These are phyloP conservation scores for Lablab purpureus DNA, from an alignment of 306 rosid genomes.

Conservation along the genomic window DNA sequence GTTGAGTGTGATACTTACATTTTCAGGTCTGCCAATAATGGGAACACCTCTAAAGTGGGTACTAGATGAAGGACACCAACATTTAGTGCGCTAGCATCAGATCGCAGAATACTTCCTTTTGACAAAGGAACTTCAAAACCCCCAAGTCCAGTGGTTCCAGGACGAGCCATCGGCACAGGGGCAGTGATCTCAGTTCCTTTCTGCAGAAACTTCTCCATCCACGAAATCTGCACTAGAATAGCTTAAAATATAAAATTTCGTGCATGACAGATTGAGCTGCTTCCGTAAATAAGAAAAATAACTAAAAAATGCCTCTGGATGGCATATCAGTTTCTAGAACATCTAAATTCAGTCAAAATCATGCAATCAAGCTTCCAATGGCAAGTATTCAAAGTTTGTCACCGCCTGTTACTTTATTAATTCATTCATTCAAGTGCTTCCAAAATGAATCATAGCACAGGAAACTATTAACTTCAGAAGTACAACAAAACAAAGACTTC, in stretches of 20 bases:
- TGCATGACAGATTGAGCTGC: conserved; percentile 3
- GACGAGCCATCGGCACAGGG: conserved; percentile 85
- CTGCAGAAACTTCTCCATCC: conserved; percentile 91
- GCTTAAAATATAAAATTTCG: not conserved
- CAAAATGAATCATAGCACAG: conserved; percentile 10
- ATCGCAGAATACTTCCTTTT: conserved; percentile 74
- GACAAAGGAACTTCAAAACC: conserved; percentile 90
- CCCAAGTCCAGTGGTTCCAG: conserved; percentile 91
- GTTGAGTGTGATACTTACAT: conserved; percentile 54
- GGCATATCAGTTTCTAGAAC: conserved; percentile 21
- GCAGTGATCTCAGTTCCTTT: conserved; percentile 88
- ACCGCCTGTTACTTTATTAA: conserved; percentile 1
- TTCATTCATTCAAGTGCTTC: conserved; percentile 31
- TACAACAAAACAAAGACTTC: not conserved
- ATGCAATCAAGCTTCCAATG: conserved; percentile 4
- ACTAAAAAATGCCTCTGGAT: not conserved
- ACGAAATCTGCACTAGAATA: conserved; percentile 71
- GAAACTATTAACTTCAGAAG: conserved; percentile 29
- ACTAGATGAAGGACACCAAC: conserved; percentile 86
- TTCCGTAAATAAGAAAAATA: not conserved
- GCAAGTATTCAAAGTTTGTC: conserved; percentile 12
- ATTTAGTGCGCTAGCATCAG: conserved; percentile 88
- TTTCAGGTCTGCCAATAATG: conserved; percentile 78
- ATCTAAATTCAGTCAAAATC: conserved; percentile 15
- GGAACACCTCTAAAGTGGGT: conserved; percentile 87